Conservation (phyloP, 805 yeast genomes). For the Candida hungchunana region DNA sequence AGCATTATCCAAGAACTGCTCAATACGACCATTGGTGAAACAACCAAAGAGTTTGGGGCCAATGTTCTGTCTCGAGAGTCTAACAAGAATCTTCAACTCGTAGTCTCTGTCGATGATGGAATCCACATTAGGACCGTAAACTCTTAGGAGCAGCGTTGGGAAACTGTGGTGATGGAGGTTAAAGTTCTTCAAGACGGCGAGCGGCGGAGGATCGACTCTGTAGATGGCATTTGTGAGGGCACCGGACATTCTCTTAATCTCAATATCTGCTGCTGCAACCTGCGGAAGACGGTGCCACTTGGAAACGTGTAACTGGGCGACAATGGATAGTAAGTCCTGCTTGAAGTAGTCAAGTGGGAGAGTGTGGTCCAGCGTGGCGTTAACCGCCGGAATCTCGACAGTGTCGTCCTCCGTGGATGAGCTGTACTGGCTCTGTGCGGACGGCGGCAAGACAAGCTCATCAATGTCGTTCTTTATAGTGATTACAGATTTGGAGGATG, state of each 20-base stretch:
- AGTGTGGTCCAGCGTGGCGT: constrained; percentile 64
- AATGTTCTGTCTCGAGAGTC: constrained; percentile 71
- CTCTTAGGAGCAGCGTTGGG: constrained; percentile 67
- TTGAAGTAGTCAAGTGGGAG: constrained; percentile 83
- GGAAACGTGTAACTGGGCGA: constrained; percentile 61
- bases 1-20: constrained; percentile 85
- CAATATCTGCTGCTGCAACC: constrained; percentile 39
- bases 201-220: constrained; percentile 56
- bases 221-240: constrained; percentile 92
- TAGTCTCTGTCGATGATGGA: constrained; percentile 79
- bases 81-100: constrained; percentile 68
- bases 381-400: constrained; percentile 41
- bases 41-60: constrained; percentile 91
- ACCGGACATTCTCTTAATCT: constrained; percentile 71
- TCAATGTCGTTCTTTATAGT: constrained; percentile 8
- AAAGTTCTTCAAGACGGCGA: constrained; percentile 31
- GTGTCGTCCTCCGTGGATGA: constrained; percentile 6
- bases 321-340: constrained; percentile 66
- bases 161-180: constrained; percentile 35
- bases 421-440: constrained; percentile 7
- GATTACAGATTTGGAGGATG: constrained; percentile 15
- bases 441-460: constrained; percentile 8
- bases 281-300: constrained; percentile 62
- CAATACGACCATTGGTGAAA: constrained; percentile 88
- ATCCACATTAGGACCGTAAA: constrained; percentile 86